These are phyloP conservation scores for Candida wancherniae DNA, from an alignment of 805 yeast genomes.

Conservation along the genomic window DNA sequence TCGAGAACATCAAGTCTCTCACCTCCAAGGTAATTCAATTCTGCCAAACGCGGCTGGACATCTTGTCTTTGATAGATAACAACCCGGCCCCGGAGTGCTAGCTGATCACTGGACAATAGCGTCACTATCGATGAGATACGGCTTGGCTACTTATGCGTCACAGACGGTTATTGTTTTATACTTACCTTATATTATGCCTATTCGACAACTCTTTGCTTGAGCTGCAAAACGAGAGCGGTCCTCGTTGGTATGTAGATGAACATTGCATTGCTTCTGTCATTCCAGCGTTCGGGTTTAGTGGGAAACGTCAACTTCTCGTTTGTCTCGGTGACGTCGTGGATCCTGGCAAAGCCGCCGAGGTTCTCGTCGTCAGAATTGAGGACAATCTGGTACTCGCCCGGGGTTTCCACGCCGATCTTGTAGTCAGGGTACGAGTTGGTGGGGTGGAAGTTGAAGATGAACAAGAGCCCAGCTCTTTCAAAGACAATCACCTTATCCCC, in stretches of 20 bases:
- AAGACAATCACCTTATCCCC: constrained; percentile 83
- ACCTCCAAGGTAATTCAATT: constrained; percentile 12
- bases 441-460: constrained; percentile 89
- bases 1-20: constrained; percentile 11
- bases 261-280: constrained; percentile 66
- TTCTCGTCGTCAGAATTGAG: constrained; percentile 66
- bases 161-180: too few species aligned
- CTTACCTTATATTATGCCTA: too few species aligned
- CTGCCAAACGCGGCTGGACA: constrained; percentile 15
- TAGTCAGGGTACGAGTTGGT: constrained; percentile 78
- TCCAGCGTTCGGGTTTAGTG: constrained; percentile 78
- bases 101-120: too few species aligned
- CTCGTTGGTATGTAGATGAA: constrained; percentile 83
- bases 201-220: constrained; percentile 29
- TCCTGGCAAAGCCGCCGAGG: constrained; percentile 80
- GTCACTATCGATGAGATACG: too few species aligned
- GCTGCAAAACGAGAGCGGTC: constrained; percentile 39
- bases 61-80: constrained; percentile 5
- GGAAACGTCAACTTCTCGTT: constrained; percentile 46
- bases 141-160: too few species aligned
- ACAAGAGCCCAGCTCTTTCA: constrained; percentile 81
- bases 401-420: constrained; percentile 78
- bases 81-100: too few species aligned
- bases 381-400: constrained; percentile 73
- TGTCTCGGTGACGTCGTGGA: constrained; percentile 32